Evolutionary conservation across 1,139 yeast species (phyloP).

Genomic region (Saccharomyces hybrid): DNA sequence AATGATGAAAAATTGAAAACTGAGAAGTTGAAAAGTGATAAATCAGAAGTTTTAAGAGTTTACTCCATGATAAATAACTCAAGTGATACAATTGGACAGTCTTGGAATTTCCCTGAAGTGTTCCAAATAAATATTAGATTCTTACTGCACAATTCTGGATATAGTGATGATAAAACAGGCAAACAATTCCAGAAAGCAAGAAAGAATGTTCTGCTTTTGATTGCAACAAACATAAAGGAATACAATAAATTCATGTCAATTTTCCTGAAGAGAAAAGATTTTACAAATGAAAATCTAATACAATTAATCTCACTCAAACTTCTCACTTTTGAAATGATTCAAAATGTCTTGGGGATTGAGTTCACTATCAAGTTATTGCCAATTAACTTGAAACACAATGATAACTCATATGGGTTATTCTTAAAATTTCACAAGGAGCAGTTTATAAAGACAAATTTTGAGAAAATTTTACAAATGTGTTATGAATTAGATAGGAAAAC

Average conservation of each 20-base stretch:
- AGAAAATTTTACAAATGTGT: constrained; percentile 9
- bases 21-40: constrained; percentile 19
- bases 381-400: constrained; percentile 3
- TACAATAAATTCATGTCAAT: constrained; percentile 29
- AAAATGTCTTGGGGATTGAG: constrained; percentile 19
- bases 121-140: constrained; percentile 26
- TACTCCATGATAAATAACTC: constrained; percentile 8
- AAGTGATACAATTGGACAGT: constrained; percentile 8
- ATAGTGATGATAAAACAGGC: background rate
- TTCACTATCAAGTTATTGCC: constrained; percentile 15
- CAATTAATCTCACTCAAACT: constrained; percentile 23
- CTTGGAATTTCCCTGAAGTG: constrained; percentile 24
- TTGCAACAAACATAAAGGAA: constrained; percentile 20
- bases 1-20: constrained; percentile 26
- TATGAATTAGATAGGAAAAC: background rate
- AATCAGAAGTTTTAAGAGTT: constrained; percentile 10
- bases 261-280: constrained; percentile 27
- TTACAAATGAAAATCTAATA: constrained; percentile 18
- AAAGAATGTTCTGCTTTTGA: constrained; percentile 19
- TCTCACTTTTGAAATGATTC: constrained; percentile 25
- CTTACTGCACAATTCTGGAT: constrained; percentile 8
- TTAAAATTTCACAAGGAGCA: constrained; percentile 21
- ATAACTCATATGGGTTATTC: constrained; percentile 10
- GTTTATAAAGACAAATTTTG: constrained; percentile 20
- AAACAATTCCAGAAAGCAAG: constrained; percentile 12